Conservation (phyloP, 2,329 filamentous ascomycete species). For the Apiospora koreana region DNA sequence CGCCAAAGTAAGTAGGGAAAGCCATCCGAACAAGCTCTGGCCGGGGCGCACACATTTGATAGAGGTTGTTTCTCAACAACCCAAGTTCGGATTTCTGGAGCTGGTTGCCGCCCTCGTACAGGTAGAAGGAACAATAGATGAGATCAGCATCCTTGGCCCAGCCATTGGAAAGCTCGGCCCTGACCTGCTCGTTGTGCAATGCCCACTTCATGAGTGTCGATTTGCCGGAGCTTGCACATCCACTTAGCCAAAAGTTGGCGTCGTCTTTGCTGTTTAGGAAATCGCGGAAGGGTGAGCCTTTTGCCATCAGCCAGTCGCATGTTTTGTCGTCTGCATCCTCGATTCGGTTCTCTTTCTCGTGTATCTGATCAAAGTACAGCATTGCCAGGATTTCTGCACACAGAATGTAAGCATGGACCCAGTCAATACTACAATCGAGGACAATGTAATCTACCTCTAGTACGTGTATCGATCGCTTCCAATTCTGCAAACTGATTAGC, state of each 20-base stretch:
- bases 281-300: constrained; percentile 10
- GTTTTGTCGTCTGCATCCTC: constrained; percentile 9
- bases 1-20: constrained; percentile 26
- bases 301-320: constrained; percentile 13
- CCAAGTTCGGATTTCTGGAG: constrained; percentile 15
- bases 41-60: constrained; percentile 13
- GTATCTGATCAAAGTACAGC: constrained; percentile 16
- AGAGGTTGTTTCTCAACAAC: constrained; percentile 12
- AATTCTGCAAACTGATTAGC: background rate
- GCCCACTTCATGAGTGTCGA: constrained; percentile 20
- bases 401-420: background rate
- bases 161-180: background rate
- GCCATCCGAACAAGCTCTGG: constrained; percentile 15
- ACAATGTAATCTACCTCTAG: background rate
- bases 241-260: constrained; percentile 22
- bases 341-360: constrained; percentile 6
- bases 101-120: constrained; percentile 16
- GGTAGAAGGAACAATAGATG: constrained; percentile 10
- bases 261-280: constrained; percentile 18
- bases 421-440: background rate
- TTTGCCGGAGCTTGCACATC: constrained; percentile 24
- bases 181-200: background rate
- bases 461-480: constrained; percentile 10
- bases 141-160: constrained; percentile 15
- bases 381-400: constrained; percentile 12